Evolutionary conservation across 306 rosid species (phyloP).

Genomic region (Rosa multiflora): DNA sequence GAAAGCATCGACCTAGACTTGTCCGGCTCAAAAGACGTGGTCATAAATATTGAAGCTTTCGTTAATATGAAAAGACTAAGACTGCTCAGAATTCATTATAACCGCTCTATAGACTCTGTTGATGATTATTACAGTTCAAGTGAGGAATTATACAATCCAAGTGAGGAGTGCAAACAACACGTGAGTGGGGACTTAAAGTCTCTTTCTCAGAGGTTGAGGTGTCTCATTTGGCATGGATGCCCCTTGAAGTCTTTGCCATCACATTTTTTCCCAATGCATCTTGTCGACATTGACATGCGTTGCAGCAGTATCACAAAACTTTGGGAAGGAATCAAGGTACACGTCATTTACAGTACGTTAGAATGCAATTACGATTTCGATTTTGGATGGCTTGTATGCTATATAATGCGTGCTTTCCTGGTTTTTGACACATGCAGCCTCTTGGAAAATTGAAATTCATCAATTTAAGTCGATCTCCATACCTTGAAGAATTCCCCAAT

Average conservation of each 20-base stretch:
- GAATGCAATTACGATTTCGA: too few species aligned
- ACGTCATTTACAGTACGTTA: too few species aligned
- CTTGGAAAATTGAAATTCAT: slow-evolving; percentile 2
- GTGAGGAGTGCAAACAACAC: not conserved
- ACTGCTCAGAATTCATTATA: not conserved
- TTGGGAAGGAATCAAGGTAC: not conserved
- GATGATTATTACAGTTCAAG: not conserved
- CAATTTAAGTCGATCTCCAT: not conserved
- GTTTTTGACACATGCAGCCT: slow-evolving; percentile 11
- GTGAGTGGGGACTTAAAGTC: not conserved
- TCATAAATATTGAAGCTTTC: too few species aligned
- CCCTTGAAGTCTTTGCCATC: too few species aligned
- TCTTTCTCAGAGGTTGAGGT: too few species aligned
- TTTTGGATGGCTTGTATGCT: not conserved
- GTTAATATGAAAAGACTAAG: slow-evolving; percentile 29
- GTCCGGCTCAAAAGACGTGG: too few species aligned
- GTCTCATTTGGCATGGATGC: too few species aligned
- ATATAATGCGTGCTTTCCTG: not conserved
- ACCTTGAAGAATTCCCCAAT: too few species aligned
- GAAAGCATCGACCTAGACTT: too few species aligned
- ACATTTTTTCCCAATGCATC: too few species aligned
- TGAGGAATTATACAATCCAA: not conserved
- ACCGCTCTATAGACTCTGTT: not conserved
- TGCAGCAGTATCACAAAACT: too few species aligned
- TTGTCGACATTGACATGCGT: too few species aligned